Conservation (phyloP, 1,139 yeast species). For the Candida labiduridarum region DNA sequence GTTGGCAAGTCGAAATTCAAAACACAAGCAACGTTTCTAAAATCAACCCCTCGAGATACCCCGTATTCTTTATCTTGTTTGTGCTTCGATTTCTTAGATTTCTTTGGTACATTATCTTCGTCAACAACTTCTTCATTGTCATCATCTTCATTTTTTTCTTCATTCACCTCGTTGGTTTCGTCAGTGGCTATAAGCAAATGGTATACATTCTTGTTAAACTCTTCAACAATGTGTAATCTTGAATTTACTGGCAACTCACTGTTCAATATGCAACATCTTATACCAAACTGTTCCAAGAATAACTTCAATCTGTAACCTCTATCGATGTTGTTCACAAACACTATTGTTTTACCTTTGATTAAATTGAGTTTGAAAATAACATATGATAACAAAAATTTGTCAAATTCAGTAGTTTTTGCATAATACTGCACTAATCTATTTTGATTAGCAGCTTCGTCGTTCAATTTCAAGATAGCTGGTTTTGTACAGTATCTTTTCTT, state of each 20-base stretch:
- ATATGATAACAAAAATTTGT: slow-evolving; percentile 85
- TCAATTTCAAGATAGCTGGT: slow-evolving; percentile 81
- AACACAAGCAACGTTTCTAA: slow-evolving; percentile 94
- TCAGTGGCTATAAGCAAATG: slow-evolving; percentile 92
- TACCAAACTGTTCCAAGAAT: slow-evolving; percentile 93
- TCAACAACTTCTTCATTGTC: slow-evolving; percentile 34
- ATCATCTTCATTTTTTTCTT: slow-evolving; percentile 52
- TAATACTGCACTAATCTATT: slow-evolving; percentile 79
- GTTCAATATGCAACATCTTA: slow-evolving; percentile 84
- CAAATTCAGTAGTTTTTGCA: slow-evolving; percentile 85
- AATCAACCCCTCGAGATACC: slow-evolving; percentile 96
- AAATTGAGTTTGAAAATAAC: slow-evolving; percentile 88
- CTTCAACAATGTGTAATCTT: slow-evolving; percentile 91
- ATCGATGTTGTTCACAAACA: slow-evolving; percentile 92
- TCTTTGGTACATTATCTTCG: slow-evolving; percentile 42
- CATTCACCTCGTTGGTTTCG: slow-evolving; percentile 63
- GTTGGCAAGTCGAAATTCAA: slow-evolving; percentile 93
- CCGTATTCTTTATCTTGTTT: slow-evolving; percentile 79
- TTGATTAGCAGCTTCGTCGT: slow-evolving; percentile 61
- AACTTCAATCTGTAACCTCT: slow-evolving; percentile 92
- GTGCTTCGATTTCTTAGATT: slow-evolving; percentile 27
- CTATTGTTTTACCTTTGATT: slow-evolving; percentile 87
- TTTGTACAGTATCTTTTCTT: slow-evolving; percentile 79
- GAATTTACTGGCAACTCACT: slow-evolving; percentile 93
- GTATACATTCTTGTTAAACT: slow-evolving; percentile 89